Percentiles rank a stretch among this genome's conserved stretches.
These are phyloP conservation scores for Naganishia sp. DNA, from an alignment of 1,284 basidiomycete species.

Conservation along the genomic window DNA sequence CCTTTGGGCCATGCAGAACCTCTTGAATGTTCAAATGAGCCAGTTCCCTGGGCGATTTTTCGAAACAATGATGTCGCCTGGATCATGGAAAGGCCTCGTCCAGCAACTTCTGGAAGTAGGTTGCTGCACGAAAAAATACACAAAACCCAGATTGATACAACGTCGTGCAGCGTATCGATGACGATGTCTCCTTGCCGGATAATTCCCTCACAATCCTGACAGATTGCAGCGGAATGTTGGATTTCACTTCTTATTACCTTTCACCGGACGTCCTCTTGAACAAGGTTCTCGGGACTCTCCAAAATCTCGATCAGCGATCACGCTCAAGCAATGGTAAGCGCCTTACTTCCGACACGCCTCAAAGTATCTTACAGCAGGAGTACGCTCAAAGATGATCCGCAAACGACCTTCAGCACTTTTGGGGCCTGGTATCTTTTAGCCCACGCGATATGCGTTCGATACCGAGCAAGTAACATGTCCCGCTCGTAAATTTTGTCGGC, in stretches of 20 bases:
- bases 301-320: slow-evolving; percentile 1
- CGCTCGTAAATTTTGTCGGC: not conserved
- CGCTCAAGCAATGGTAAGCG: not conserved
- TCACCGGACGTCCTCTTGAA: not conserved
- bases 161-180: not conserved
- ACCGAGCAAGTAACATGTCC: slow-evolving; percentile 37
- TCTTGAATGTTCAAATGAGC: slow-evolving; percentile 1
- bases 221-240: slow-evolving; percentile 6
- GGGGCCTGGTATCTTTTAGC: slow-evolving; percentile 51
- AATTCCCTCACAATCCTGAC: slow-evolving; percentile 4
- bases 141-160: no score
- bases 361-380: not conserved
- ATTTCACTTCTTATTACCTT: slow-evolving; percentile 3
- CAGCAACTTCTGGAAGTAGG: slow-evolving; percentile 2
- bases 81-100: not conserved
- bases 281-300: not conserved
- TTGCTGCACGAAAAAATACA: not conserved
- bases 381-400: slow-evolving; percentile 48
- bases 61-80: slow-evolving; percentile 8
- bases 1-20: not conserved
- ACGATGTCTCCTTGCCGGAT: slow-evolving; percentile 1
- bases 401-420: slow-evolving; percentile 48
- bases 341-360: not conserved
- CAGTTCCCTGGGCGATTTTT: slow-evolving; percentile 10
- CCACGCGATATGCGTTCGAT: slow-evolving; percentile 45